Base-by-base conservation (phyloP, 169 alveolate species). In the Blepharisma undulans region DNA sequence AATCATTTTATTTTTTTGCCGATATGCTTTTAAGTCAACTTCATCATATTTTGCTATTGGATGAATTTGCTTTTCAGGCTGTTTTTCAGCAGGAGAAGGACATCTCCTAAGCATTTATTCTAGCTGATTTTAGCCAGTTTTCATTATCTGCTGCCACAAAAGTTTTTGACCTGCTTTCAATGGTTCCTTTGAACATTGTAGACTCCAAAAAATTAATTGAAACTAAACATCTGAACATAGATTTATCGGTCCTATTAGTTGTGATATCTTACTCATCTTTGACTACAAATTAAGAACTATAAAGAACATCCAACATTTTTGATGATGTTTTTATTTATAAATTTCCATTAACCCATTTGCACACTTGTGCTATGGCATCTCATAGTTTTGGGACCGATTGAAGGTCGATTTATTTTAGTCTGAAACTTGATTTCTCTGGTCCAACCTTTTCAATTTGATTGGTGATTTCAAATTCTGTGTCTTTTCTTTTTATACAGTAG, bases 301-400 rank as follows among this genome's bases (percentile, higher is more conserved):
- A 88, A 71, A 87, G 92, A 30, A 88, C 92, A 18, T 88, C 92
- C 32, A 88, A 33, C 7, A 87, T 87, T 33, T 88, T 88, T 27
- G 76, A 32, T 10, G 92, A 88, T 2, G 72, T 33, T 25, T 76
- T 27, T 18, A 88, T 29, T 22, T 18, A n/a, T 74, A 88, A 32
- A 21, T 21, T 33, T 19, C 61, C 85, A 25, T 88, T 87, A 25
- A 6, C 76, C 87, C 79, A 74, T 30, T 88, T 88, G 25, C 34
- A 76, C 7, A 76, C 59, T 88, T 76, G 74, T 19, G 92, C 87
- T 72, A 21, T 88, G 87, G 25, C 29, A 19, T 29, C 92, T 72
- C 7, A 87, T 88, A 0, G 85, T 30, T 19, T 34, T 76, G 7
- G 92, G 92, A 18, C 92, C 92, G 4, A 74, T 88, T 21, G 78